Conservation (phyloP, 1,139 yeast genomes). For the Geotrichum klebahnii region DNA sequence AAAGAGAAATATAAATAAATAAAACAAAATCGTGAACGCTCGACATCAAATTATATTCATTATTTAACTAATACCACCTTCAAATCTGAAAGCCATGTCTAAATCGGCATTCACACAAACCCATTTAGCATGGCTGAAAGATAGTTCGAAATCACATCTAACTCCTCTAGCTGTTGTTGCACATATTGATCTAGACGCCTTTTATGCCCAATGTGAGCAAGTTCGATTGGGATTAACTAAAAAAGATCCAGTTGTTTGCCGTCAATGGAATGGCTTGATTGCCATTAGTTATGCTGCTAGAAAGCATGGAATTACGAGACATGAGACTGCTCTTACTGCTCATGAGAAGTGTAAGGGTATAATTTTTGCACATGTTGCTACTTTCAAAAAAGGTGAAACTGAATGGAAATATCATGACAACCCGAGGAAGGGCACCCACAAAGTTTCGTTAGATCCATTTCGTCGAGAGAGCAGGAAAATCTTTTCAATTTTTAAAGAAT, state of each 20-base stretch:
- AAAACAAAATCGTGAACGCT: neutral
- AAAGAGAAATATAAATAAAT: too few relatives aligned
- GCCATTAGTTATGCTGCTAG: conserved; percentile 83
- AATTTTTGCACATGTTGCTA: conserved; percentile 87
- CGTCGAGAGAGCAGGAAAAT: conserved; percentile 82
- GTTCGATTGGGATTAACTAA: conserved; percentile 59
- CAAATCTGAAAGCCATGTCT: neutral
- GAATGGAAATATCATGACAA: conserved; percentile 69
- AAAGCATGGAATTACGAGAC: conserved; percentile 70
- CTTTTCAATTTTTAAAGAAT: conserved; percentile 52
- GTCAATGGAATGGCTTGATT: conserved; percentile 85
- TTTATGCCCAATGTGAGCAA: conserved; percentile 92
- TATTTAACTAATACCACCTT: neutral
- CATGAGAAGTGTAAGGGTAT: conserved; percentile 67
- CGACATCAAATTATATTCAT: neutral
- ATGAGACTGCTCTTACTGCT: conserved; percentile 70
- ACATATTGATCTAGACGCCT: conserved; percentile 88
- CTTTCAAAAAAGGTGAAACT: conserved; percentile 79
- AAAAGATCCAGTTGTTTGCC: conserved; percentile 85
- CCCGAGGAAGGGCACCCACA: conserved; percentile 48
- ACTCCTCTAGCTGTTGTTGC: conserved; percentile 80
- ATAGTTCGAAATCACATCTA: conserved; percentile 26
- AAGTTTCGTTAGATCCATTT: conserved; percentile 88
- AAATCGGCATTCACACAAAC: conserved; percentile 24
- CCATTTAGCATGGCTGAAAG: conserved; percentile 28